These are phyloP conservation scores for Erysimum cheiranthoides DNA, from an alignment of 345 rosid species.

Conservation along the genomic window DNA sequence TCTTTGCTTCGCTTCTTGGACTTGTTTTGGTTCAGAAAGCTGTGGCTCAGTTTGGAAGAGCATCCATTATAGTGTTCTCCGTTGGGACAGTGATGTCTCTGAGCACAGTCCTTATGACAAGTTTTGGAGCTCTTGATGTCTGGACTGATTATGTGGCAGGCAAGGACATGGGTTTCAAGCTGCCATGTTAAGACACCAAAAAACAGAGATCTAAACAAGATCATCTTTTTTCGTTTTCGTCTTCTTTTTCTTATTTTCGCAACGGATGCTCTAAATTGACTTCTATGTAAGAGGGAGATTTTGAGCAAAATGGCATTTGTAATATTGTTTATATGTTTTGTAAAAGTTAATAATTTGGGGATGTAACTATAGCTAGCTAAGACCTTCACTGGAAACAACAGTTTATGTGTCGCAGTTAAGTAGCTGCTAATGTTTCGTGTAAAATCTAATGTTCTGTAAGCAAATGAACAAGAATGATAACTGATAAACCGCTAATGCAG, in stretches of 20 bases:
- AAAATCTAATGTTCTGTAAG: neutral
- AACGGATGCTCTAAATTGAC: constrained; percentile 14
- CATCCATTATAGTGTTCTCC: constrained; percentile 87
- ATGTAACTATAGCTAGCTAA: constrained; percentile 39
- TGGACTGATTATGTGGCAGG: constrained; percentile 76
- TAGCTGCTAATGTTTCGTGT: constrained; percentile 22
- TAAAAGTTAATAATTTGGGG: constrained; percentile 17
- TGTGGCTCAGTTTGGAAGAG: constrained; percentile 67
- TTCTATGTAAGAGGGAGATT: constrained; percentile 32
- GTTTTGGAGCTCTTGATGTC: constrained; percentile 67
- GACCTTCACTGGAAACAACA: constrained; percentile 36
- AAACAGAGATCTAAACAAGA: constrained; percentile 17
- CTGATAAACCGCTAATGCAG: neutral
- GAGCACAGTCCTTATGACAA: constrained; percentile 72
- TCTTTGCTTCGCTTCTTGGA: constrained; percentile 72
- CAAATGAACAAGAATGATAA: constrained; percentile 15
- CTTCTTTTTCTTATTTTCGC: constrained; percentile 13
- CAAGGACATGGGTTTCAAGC: constrained; percentile 73
- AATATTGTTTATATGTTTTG: constrained; percentile 36
- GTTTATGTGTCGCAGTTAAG: constrained; percentile 12
- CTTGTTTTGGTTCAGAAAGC: constrained; percentile 68
- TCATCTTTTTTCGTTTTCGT: neutral
- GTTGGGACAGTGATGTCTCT: constrained; percentile 74
- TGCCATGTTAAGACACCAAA: constrained; percentile 54
- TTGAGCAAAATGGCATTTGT: constrained; percentile 22